Conservation (phyloP, 164 flowering plant genomes). For the Annona squamosa region DNA sequence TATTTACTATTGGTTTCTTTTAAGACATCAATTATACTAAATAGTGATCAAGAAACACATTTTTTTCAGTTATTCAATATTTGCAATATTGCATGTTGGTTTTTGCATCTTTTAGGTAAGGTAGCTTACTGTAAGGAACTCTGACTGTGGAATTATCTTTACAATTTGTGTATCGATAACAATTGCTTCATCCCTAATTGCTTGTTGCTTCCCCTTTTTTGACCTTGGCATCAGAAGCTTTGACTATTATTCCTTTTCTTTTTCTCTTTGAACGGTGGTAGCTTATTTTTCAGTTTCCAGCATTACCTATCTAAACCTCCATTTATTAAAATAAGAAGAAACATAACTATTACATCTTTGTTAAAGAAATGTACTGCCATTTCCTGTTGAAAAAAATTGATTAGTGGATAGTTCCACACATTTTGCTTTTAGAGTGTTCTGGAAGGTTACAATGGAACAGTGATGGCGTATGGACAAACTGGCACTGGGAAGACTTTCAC, state of each 20-base stretch:
- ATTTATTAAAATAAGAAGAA: background rate
- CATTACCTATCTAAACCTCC: background rate
- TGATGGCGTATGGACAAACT: slow-evolving; percentile 99
- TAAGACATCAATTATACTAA: background rate
- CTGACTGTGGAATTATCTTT: background rate
- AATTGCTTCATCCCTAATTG: background rate
- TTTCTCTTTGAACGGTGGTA: background rate
- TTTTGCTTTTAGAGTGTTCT: slow-evolving; percentile 69
- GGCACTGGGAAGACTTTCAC: slow-evolving; percentile 97
- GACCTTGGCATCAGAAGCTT: background rate
- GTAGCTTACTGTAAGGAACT: background rate
- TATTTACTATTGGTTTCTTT: background rate
- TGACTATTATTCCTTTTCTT: background rate
- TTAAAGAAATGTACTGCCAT: background rate
- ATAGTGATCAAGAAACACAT: background rate
- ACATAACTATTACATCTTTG: background rate
- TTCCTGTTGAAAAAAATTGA: background rate
- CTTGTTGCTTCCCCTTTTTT: background rate
- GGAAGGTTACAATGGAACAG: slow-evolving; percentile 94
- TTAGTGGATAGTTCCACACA: background rate
- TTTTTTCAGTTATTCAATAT: background rate
- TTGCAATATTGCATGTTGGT: background rate
- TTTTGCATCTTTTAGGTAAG: background rate
- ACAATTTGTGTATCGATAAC: background rate
- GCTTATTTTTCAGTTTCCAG: too few relatives aligned